Evolutionary conservation across 352 stramenopile genomes (phyloP).

Genomic region (Phytophthora chlamydospora): DNA sequence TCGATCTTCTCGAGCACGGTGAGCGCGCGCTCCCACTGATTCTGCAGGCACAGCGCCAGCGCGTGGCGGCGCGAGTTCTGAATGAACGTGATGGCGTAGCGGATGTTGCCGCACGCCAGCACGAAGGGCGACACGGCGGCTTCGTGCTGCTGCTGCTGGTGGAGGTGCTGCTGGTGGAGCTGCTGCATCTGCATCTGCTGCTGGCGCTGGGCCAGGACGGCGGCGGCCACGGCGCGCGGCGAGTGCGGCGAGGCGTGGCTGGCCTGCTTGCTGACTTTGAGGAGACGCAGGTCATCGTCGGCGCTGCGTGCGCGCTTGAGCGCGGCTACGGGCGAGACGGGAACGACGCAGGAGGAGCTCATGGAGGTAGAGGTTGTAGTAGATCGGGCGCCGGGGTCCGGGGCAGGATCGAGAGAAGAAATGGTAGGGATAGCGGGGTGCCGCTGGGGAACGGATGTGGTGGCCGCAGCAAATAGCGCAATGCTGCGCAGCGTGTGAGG

Average conservation of each 20-base stretch:
- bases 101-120: conserved; percentile 60
- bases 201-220: conserved; percentile 34
- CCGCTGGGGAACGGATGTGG: not conserved
- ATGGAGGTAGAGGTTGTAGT: conserved; percentile 29
- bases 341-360: conserved; percentile 66
- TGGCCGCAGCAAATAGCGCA: conserved; percentile 27
- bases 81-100: conserved; percentile 76
- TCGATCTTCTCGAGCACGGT: conserved; percentile 84
- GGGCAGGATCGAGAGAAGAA: conserved; percentile 8
- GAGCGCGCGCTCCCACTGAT: conserved; percentile 77
- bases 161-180: conserved; percentile 26
- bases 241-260: conserved; percentile 57
- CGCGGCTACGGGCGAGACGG: conserved; percentile 43
- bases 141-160: conserved; percentile 23
- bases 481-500: conserved; percentile 23
- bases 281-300: conserved; percentile 58
- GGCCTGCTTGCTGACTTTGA: conserved; percentile 71
- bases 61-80: conserved; percentile 79
- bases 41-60: conserved; percentile 68
- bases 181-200: conserved; percentile 29
- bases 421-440: conserved; percentile 16
- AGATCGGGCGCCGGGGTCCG: conserved; percentile 1
- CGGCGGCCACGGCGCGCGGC: conserved; percentile 30
- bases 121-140: conserved; percentile 46
- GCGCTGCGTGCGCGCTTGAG: conserved; percentile 66